A percentile compares a stretch with the other conserved stretches of the same genome.
phyloP scores from a whole-genome alignment of 2,329 filamentous ascomycete genomes.

The Sporothrix phasma region DNA sequence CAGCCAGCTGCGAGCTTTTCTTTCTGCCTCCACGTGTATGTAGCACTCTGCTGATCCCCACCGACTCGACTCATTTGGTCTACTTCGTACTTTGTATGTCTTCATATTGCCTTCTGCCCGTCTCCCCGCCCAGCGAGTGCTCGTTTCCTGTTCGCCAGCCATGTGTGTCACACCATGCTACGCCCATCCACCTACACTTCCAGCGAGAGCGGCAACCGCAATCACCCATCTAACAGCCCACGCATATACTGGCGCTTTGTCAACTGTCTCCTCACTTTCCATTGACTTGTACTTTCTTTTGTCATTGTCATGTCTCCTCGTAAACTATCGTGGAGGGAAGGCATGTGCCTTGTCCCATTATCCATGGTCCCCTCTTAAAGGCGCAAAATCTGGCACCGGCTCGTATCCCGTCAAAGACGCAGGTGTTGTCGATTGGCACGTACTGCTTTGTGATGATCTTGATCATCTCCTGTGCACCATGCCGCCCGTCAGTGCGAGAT shows the following conservation, averaged over 20 bases:
- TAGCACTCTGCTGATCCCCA: background rate
- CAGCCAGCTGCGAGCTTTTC: background rate
- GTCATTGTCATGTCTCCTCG: background rate
- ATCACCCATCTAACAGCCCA: too few species aligned
- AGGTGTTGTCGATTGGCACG: constrained; percentile 60
- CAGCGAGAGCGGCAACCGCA: too few species aligned
- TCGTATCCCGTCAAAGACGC: constrained; percentile 60
- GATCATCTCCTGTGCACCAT: constrained; percentile 94
- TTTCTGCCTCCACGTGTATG: background rate
- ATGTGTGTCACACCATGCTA: too few species aligned
- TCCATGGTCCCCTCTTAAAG: constrained; percentile 27
- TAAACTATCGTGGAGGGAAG: background rate
- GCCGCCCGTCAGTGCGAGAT: constrained; percentile 76
- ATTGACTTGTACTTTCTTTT: background rate
- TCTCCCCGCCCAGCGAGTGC: background rate
- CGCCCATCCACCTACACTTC: too few species aligned
- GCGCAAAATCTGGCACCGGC: constrained; percentile 49
- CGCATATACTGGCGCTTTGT: background rate
- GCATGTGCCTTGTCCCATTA: background rate
- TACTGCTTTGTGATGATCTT: constrained; percentile 74
- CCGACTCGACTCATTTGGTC: background rate
- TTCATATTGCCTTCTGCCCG: background rate
- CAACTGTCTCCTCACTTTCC: too few species aligned
- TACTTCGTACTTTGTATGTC: too few species aligned
- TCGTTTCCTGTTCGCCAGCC: background rate